These are phyloP conservation scores for Asterella californica DNA, from an alignment of 225 moss, liverwort and hornwort species.

Conservation along the genomic window DNA sequence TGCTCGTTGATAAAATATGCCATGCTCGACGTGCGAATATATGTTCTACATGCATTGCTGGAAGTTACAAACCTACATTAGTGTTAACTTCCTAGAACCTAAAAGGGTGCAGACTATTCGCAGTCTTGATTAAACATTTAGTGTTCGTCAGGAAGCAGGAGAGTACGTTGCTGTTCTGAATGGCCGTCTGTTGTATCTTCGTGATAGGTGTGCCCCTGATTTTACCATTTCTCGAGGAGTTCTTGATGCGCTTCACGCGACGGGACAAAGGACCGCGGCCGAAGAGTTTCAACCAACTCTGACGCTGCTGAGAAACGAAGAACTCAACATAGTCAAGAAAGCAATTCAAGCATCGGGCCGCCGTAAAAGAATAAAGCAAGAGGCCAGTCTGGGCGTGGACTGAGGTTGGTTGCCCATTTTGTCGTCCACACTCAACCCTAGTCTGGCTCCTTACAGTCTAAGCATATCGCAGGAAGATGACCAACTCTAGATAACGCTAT, in stretches of 20 bases:
- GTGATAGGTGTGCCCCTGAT: slow-evolving; percentile 22
- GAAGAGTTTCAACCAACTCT: slow-evolving; percentile 21
- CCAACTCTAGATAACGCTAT: background rate
- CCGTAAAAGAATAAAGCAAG: background rate
- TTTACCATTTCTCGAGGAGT: slow-evolving; percentile 13
- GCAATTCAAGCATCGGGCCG: slow-evolving; percentile 3
- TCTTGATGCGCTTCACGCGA: slow-evolving; percentile 11
- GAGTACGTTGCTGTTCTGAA: background rate
- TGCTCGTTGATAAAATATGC: no score
- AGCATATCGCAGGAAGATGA: no score
- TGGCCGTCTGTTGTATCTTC: background rate
- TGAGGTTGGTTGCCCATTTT: no score
- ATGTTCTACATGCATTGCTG: background rate
- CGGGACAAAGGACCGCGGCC: slow-evolving; percentile 20
- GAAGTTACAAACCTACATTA: no score
- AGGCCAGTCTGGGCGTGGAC: no score
- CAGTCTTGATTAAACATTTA: no score
- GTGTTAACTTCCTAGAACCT: background rate
- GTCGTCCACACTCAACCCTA: no score
- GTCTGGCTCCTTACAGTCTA: no score
- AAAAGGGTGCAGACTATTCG: background rate
- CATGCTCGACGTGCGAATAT: no score
- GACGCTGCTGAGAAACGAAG: background rate
- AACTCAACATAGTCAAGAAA: slow-evolving; percentile 5
- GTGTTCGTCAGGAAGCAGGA: no score